Conservation (phyloP, 257 asterid genomes). For the Cruciata laevipes region DNA sequence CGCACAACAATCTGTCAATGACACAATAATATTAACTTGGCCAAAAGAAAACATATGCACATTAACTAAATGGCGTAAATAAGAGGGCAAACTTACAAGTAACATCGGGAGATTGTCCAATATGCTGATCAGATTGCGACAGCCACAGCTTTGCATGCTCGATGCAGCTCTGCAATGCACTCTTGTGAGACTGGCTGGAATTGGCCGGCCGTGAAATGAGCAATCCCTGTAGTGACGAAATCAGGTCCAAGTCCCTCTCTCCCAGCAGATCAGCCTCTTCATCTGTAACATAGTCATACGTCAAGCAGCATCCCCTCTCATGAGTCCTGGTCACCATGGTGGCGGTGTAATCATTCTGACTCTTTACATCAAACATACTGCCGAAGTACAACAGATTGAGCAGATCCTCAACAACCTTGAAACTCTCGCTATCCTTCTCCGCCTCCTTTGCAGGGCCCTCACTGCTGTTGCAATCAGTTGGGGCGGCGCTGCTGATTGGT, state of each 20-base stretch:
- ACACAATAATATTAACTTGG: neutral
- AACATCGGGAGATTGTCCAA: slow-evolving; percentile 38
- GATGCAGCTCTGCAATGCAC: slow-evolving; percentile 50
- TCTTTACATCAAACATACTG: slow-evolving; percentile 65
- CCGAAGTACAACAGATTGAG: slow-evolving; percentile 62
- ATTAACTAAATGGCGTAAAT: neutral
- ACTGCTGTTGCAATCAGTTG: neutral
- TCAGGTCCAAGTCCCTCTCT: slow-evolving; percentile 72
- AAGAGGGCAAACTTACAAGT: slow-evolving; percentile 46
- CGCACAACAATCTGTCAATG: neutral
- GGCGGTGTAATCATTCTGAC: slow-evolving; percentile 31
- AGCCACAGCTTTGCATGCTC: slow-evolving; percentile 82
- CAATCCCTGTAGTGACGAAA: slow-evolving; percentile 52
- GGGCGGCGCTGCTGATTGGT: neutral
- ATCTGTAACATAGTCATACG: slow-evolving; percentile 81
- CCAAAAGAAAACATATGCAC: neutral
- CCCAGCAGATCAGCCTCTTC: slow-evolving; percentile 62
- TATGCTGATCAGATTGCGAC: slow-evolving; percentile 44
- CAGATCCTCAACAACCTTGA: slow-evolving; percentile 45
- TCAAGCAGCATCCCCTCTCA: slow-evolving; percentile 78
- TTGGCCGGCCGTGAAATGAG: slow-evolving; percentile 56
- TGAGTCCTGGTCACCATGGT: slow-evolving; percentile 59
- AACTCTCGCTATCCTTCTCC: slow-evolving; percentile 12
- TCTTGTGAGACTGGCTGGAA: slow-evolving; percentile 64
- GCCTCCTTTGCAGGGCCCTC: slow-evolving; percentile 1